Percentiles rank a stretch among this genome's conserved stretches.
Conservation (phyloP, 345 rosid species). For the Raphanus raphanistrum region DNA sequence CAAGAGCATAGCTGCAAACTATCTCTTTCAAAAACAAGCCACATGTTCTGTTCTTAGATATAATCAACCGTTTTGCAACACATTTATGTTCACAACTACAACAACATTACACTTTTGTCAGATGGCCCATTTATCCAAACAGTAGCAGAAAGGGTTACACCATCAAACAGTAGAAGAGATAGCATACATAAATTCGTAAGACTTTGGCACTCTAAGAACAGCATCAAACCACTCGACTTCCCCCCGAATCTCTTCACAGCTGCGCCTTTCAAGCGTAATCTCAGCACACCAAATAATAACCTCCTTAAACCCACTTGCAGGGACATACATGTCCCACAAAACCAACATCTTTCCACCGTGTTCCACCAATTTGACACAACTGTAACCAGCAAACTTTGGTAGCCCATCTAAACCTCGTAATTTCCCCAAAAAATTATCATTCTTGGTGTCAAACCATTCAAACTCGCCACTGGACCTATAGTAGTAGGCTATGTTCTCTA, state of each 20-base stretch:
- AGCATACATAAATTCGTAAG: slow-evolving; percentile 48
- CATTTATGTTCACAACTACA: background rate
- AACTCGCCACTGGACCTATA: slow-evolving; percentile 53
- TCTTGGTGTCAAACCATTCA: slow-evolving; percentile 53
- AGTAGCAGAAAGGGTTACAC: background rate
- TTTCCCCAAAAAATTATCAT: slow-evolving; percentile 46
- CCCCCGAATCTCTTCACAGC: slow-evolving; percentile 53
- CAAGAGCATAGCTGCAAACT: background rate
- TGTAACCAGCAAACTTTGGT: slow-evolving; percentile 62
- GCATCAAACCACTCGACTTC: slow-evolving; percentile 56
- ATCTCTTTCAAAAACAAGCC: background rate
- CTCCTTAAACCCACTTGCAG: slow-evolving; percentile 30
- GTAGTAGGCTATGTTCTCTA: slow-evolving; percentile 49
- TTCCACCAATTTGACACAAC: slow-evolving; percentile 28
- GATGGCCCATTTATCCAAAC: background rate
- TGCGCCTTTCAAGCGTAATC: slow-evolving; percentile 48
- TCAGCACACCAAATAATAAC: slow-evolving; percentile 66
- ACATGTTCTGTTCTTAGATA: background rate
- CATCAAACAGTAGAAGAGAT: background rate
- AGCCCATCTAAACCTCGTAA: slow-evolving; percentile 52
- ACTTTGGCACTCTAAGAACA: slow-evolving; percentile 44
- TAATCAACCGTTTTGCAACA: background rate
- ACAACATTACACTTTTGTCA: background rate
- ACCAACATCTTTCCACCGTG: slow-evolving; percentile 68
- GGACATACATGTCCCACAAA: slow-evolving; percentile 56